Evolutionary conservation across 2,329 filamentous ascomycete genomes (phyloP), one percentile per base, ranked within the genome.

Genomic region (Penicillium italicum): DNA sequence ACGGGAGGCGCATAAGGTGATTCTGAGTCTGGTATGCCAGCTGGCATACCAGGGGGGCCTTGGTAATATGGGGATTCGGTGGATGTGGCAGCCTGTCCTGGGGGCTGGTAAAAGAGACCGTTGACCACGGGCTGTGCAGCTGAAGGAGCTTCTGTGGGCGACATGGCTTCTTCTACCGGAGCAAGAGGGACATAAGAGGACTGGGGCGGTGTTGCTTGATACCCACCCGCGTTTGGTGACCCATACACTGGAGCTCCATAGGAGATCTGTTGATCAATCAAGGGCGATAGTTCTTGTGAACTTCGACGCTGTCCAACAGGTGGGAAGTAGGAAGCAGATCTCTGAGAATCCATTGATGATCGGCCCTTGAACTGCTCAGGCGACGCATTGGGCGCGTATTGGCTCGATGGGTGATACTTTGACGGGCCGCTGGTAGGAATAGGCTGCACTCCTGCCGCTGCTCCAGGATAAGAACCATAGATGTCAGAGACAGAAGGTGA

Each of bases 401-500:
- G 71, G 45, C 65, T 72, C 36, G 67, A 70, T 10, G 77, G 75
- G 42, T 76, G 72, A 65, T 79, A 79, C 43, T 74, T 72, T 48
- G 77, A 77, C 56, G 69, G 60, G 3, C 68, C 64, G 61, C 70
- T 66, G 48, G 62, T 54, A 30, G 71, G 65, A 47, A 71, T 71
- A 50, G 69, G 65, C 46, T 69, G 71, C 9, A 62, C 72, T 56
- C 63, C 68, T 7, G 62, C 71, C 53, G 61, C 68, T 55, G 67
- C 62, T 56, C 69, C 70, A 38, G 75, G 74, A 65, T 82, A 84
- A 5, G 79, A 76, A 11, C 86, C 86, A 69, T 94, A 95, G 6
- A 89, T 75, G 62, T 97, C 92, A 43, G 90, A 85, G 16, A 79
- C 81, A 5, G 89, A 94, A 4, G 88, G 86, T 2, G 87, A 85